phyloP scores from a whole-genome alignment of 2,329 filamentous ascomycete genomes.

The Colletotrichum sp. region DNA sequence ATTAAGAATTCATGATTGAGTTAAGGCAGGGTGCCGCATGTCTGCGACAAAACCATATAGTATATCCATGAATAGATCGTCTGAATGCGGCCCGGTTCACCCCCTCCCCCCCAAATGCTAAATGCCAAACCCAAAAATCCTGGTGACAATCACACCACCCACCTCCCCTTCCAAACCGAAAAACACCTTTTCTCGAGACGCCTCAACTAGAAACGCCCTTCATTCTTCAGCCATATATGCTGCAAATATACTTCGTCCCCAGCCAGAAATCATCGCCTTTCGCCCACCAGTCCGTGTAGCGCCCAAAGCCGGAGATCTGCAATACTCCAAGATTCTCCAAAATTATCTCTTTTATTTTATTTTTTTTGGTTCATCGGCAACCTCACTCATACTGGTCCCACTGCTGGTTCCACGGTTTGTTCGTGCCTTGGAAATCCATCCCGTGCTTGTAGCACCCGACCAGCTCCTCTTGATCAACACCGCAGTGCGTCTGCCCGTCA shows the following conservation, averaged over 20 bases:
- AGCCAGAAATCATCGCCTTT: background rate
- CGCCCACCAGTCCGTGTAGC: background rate
- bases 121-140: background rate
- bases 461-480: slow-evolving; percentile 78
- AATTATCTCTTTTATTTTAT: background rate
- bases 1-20: background rate
- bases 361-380: background rate
- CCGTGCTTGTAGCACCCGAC: slow-evolving; percentile 69
- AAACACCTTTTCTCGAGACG: background rate
- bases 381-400: slow-evolving; percentile 35
- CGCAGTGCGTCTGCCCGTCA: slow-evolving; percentile 76
- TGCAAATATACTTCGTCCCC: background rate
- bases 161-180: background rate
- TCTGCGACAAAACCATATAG: background rate
- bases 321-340: background rate
- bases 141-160: background rate
- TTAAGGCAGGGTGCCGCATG: background rate
- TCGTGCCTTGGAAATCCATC: slow-evolving; percentile 49
- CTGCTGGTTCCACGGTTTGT: slow-evolving; percentile 54
- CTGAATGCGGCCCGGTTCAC: background rate
- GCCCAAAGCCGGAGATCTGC: background rate
- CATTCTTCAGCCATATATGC: background rate
- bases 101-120: background rate
- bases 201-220: background rate
- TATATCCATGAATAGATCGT: background rate